Evolutionary conservation across 495 filamentous ascomycete species (phyloP), one percentile per base, ranked within the genome.

Genomic region (Bombardia bombarda): DNA sequence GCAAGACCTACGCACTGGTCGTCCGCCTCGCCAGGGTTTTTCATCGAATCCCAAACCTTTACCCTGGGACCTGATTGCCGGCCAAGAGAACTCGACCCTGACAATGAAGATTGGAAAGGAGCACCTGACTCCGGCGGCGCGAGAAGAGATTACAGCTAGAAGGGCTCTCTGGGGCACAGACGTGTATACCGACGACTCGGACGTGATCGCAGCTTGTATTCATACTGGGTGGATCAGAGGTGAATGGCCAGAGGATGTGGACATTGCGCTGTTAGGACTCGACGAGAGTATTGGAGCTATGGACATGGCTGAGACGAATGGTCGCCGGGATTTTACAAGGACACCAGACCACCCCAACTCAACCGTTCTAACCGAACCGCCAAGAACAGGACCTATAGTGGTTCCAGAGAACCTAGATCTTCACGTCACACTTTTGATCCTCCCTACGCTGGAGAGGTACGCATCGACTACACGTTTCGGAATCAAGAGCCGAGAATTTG

Each of bases 111-210:
- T 97, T 5, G 84, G 89, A 3, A 78, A 86, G 14, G 77, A 82
- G 49, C 86, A 89, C 52, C 73, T 99, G 20, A 75, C 70, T 13
- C 57, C 74, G 1, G 61, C 66, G 5, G 74, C 80, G 25, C 78
- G 89, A 7, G 83, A 88, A 57, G 87, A 92, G 51, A 87, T 97
- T 49, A 90, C 86, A 17, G 63, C 74, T 6, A 73, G 82, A 12
- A 76, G 84, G 32, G 82, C 84, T 2, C 61, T 98, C 2, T 98
- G 90, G 90, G 92, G 92, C 8, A 90, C 87, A 0, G 87, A 89
- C 16, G 72, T 97, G 5, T 97, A 98, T 60, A 95, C 89, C 0
- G 93, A 97, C 51, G 93, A 98, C 65, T 94, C 88, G 0, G 93
- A 98, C 57, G 77, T 88, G 4, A 74, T 98, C 37, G 93, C 90